phyloP scores from a whole-genome alignment of 164 flowering plant genomes.

The Amborella trichopoda region DNA sequence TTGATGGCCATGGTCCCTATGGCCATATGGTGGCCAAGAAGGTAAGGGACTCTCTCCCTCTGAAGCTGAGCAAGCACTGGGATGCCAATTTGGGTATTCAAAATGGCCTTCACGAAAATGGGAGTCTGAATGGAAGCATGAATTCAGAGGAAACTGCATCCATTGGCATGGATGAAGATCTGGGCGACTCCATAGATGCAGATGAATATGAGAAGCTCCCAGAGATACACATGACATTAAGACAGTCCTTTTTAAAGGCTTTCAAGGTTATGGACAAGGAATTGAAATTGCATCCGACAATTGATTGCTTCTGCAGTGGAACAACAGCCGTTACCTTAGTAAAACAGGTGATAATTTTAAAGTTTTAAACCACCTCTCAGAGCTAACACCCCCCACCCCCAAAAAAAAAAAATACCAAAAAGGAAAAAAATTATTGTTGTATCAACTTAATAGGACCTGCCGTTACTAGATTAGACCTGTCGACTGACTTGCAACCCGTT shows the following conservation, averaged over 20 bases:
- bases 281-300: slow-evolving; percentile 46
- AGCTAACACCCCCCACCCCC: neutral
- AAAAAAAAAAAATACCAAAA: neutral
- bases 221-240: slow-evolving; percentile 38
- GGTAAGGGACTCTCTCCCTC: slow-evolving; percentile 73
- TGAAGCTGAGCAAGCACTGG: slow-evolving; percentile 49
- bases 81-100: slow-evolving; percentile 13
- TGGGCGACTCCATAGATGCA: slow-evolving; percentile 24
- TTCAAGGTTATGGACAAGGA: slow-evolving; percentile 76
- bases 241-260: slow-evolving; percentile 45
- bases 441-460: no score
- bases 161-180: slow-evolving; percentile 38
- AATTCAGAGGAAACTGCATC: slow-evolving; percentile 39
- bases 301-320: slow-evolving; percentile 83
- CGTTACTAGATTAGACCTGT: no score
- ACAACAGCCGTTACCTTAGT: slow-evolving; percentile 62
- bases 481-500: no score
- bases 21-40: slow-evolving; percentile 81
- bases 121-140: slow-evolving; percentile 20
- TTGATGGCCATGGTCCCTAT: slow-evolving; percentile 87
- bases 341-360: slow-evolving; percentile 36
- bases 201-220: slow-evolving; percentile 42
- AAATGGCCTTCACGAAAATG: slow-evolving; percentile 12
- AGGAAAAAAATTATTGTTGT: neutral
- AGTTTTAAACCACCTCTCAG: neutral